Conservation (phyloP, 2,329 filamentous ascomycete genomes). For the Colletotrichum sp. region DNA sequence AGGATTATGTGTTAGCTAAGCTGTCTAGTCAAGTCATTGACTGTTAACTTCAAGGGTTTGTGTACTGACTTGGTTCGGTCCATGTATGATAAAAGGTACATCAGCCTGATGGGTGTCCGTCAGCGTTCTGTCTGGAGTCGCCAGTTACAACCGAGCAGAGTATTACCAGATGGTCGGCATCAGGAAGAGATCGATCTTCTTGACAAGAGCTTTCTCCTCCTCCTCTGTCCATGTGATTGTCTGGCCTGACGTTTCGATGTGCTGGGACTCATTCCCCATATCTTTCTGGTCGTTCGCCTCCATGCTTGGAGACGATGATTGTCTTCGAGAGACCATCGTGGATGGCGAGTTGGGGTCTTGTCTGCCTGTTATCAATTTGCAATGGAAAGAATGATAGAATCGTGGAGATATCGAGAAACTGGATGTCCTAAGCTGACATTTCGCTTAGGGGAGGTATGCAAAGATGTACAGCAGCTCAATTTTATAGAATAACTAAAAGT, state of each 20-base stretch:
- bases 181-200: slow-evolving; percentile 44
- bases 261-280: neutral
- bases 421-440: neutral
- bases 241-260: neutral
- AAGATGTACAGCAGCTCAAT: neutral
- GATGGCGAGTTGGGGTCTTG: neutral
- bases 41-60: neutral
- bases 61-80: slow-evolving; percentile 54
- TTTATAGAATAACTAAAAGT: neutral
- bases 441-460: neutral
- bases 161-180: slow-evolving; percentile 56
- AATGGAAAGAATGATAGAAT: neutral
- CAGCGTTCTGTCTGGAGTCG: neutral
- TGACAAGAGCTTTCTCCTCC: slow-evolving; percentile 37
- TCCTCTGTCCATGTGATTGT: slow-evolving; percentile 16
- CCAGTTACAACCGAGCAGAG: neutral
- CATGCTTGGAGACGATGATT: neutral
- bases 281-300: neutral
- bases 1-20: neutral
- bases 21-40: too few relatives aligned
- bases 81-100: slow-evolving; percentile 61
- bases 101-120: slow-evolving; percentile 32
- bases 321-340: neutral
- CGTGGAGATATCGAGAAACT: neutral
- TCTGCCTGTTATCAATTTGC: rapidly evolving